Base-by-base conservation (phyloP, 345 rosid genomes). In the Rhizophora mangle region DNA sequence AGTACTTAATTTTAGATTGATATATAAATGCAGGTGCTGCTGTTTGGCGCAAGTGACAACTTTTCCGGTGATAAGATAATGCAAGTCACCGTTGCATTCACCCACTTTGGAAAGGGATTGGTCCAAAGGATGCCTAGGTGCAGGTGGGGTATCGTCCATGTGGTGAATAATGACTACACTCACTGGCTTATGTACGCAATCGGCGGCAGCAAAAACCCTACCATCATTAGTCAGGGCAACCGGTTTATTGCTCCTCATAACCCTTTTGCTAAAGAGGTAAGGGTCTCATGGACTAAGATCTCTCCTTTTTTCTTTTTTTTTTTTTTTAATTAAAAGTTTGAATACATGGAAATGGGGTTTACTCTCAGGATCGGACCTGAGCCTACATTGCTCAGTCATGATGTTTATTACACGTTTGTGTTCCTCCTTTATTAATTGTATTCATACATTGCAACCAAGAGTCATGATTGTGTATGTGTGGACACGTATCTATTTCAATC, bases 121-220 rank as follows among this genome's bases (percentile, higher is more conserved):
- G 37, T 62, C 6, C 46, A 62, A 22, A 62, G 49, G 37, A 62
- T 62, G 65, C 65, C 65, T 15, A 64, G 68, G 22, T 47, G 36
- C 20, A 64, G 68, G 13, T 49, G 32, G 21, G 68, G 68, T 26
- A 27, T 22, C 36, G 20, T 47, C 34, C 68, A 64, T 47, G 68
- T 64, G 4, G 68, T 47, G 20, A 56, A 56, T 24, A 56, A 56
- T 16, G 60, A 56, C 31, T 56, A 56, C 19, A 56, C 60, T 56
- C 60, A 64, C 22, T 64, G 68, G 68, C 8, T 10, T 37, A 64
- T 64, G 68, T 47, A 64, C 16, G 68, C 68, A 4, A 64, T 64
- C 26, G 68, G 68, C 6, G 68, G 68, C 21, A 64, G 68, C n/a
- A 6, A 24, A 22, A 13, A 26, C 4, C 68, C 68, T 16, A 64